phyloP scores from a whole-genome alignment of 257 asterid species.

The Scutellaria barbata region DNA sequence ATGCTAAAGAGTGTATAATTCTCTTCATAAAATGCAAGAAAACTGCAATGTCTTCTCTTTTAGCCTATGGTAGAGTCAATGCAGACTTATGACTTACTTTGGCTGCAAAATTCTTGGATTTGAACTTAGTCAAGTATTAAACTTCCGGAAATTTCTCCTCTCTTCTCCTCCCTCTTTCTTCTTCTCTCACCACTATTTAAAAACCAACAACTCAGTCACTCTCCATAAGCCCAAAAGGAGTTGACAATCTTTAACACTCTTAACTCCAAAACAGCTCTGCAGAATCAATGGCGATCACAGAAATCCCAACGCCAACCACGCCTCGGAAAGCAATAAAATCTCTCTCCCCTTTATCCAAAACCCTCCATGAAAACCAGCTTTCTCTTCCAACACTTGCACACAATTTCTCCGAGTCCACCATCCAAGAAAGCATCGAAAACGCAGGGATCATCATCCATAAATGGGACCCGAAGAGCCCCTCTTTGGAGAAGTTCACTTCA shows the following conservation, averaged over 20 bases:
- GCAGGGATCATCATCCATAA: slow-evolving; percentile 48
- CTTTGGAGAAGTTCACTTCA: slow-evolving; percentile 42
- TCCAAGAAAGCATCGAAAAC: slow-evolving; percentile 52
- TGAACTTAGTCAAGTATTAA: slow-evolving; percentile 8
- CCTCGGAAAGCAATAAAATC: slow-evolving; percentile 40
- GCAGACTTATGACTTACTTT: background rate
- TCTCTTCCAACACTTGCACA: slow-evolving; percentile 36
- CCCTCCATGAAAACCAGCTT: slow-evolving; percentile 33
- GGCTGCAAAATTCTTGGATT: slow-evolving; percentile 5
- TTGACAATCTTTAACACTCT: background rate
- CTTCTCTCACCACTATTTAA: background rate
- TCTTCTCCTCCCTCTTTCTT: too few relatives aligned
- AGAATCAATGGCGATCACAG: slow-evolving; percentile 49
- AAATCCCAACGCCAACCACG: slow-evolving; percentile 38
- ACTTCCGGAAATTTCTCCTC: slow-evolving; percentile 23
- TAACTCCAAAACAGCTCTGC: background rate
- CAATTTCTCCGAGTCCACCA: slow-evolving; percentile 48
- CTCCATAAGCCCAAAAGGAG: background rate
- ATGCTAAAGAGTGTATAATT: too few relatives aligned
- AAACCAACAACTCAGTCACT: background rate
- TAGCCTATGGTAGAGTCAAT: background rate
- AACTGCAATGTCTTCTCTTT: background rate
- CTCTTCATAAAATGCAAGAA: background rate
- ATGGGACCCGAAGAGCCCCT: slow-evolving; percentile 54
- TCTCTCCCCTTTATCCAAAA: slow-evolving; percentile 39